Base-by-base conservation (phyloP, 2,329 filamentous ascomycete genomes). In the Dactylellina sp. region DNA sequence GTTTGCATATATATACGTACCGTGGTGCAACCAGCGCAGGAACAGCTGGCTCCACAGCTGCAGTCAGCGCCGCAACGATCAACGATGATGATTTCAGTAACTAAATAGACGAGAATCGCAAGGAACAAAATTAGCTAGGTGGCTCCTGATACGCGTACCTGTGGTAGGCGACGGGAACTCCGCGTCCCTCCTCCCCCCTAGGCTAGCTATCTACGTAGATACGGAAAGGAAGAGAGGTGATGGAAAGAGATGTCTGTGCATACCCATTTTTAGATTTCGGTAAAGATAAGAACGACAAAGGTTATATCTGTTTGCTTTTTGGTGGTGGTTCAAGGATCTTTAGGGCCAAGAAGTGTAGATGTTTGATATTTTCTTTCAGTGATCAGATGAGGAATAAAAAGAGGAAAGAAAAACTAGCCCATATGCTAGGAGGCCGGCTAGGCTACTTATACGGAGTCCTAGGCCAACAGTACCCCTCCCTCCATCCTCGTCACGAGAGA, bases 1-100 rank as follows among this genome's bases (percentile, higher is more conserved):
- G n/a, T n/a, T n/a, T n/a, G n/a, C n/a, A n/a, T n/a, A n/a, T n/a
- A n/a, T n/a, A 16, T 22, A 39, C 70, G 6, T 57, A 74, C 70
- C 47, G 9, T 32, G n/a, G 70, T 39, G 56, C 70, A 74, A 28
- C 52, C 18, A 1, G 20, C n/a, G 47, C 70, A 74, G 7, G 9
- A 24, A 42, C 70, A 74, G 20, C 12, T 39, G 11, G 32, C 47
- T 37, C 70, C 70, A 18, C 70, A 74, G 2, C 14, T 7, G 49
- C 70, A 74, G 40, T 74, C 56, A 22, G 16, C 70, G 18, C 55
- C 70, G 40, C 70, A 74, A 28, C 49, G 55, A 40, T 72, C 60
- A 16, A 72, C 66, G n/a, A 66, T 61, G 42, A 66, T 28, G 46
- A 53, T 66, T 35, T 56, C 32, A 55, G 70, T 39, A 61, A 60